Percentiles rank a stretch among this genome's conserved stretches.
These are phyloP conservation scores for Corylus heterophylla DNA, from an alignment of 306 rosid species.

Conservation along the genomic window DNA sequence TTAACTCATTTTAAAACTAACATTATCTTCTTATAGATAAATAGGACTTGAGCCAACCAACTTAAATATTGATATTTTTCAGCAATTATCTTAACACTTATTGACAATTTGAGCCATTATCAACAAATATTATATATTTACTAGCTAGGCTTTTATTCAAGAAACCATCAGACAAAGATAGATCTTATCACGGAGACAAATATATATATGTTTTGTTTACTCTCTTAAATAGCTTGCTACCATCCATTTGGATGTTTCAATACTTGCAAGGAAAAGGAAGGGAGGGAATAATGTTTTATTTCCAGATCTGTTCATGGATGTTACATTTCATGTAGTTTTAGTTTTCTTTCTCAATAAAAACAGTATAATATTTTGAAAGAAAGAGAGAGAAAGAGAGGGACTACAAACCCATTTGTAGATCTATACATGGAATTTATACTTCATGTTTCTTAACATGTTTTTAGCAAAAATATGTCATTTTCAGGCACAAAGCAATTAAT, in stretches of 20 bases:
- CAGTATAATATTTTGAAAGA: constrained; percentile 10
- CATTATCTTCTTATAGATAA: too few relatives aligned
- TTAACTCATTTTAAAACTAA: too few relatives aligned
- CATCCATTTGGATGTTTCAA: constrained; percentile 27
- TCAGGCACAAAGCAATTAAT: too few relatives aligned
- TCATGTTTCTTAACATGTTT: constrained; percentile 45
- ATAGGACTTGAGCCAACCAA: too few relatives aligned
- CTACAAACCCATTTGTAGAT: constrained; percentile 58
- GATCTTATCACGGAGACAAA: constrained; percentile 2
- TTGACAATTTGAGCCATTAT: too few relatives aligned
- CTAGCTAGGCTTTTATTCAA: constrained; percentile 8
- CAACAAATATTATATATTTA: too few relatives aligned
- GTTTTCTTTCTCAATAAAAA: constrained; percentile 32
- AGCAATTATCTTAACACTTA: too few relatives aligned
- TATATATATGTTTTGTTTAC: constrained; percentile 10
- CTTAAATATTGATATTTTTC: too few relatives aligned
- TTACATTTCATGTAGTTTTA: constrained; percentile 33
- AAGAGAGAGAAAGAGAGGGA: not conserved
- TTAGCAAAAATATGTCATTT: constrained; percentile 33
- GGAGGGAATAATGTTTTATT: constrained; percentile 32
- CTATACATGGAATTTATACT: constrained; percentile 42
- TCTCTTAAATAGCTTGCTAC: not conserved
- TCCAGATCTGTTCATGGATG: constrained; percentile 57
- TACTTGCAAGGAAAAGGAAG: constrained; percentile 59
- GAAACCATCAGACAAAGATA: constrained; percentile 17